Evolutionary conservation across 2,329 filamentous ascomycete species (phyloP).

Genomic region (Fusarium acutatum): DNA sequence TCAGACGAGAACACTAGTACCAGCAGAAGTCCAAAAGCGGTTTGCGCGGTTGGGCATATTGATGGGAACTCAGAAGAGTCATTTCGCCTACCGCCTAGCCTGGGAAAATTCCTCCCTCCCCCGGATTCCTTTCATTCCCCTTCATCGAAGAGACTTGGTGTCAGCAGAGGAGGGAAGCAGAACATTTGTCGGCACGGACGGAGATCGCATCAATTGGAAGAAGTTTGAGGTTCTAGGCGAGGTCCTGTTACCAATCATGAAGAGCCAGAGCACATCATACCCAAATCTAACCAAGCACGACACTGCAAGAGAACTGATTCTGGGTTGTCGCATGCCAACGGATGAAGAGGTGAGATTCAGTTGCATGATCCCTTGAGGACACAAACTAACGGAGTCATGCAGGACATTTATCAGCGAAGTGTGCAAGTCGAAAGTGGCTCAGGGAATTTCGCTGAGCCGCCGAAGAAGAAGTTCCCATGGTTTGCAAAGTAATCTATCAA

Average conservation of each 20-base stretch:
- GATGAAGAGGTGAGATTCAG: slow-evolving; percentile 82
- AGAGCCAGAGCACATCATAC: slow-evolving; percentile 87
- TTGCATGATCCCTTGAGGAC: not conserved
- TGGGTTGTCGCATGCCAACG: slow-evolving; percentile 82
- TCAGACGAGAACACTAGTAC: slow-evolving; percentile 81
- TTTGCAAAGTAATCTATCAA: slow-evolving; percentile 58
- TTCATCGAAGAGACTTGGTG: slow-evolving; percentile 89
- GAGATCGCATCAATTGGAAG: slow-evolving; percentile 90
- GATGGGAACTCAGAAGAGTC: slow-evolving; percentile 91
- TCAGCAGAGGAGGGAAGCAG: slow-evolving; percentile 91
- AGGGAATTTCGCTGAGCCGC: slow-evolving; percentile 55
- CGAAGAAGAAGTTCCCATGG: slow-evolving; percentile 74
- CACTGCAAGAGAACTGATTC: slow-evolving; percentile 74
- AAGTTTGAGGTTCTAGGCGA: slow-evolving; percentile 98
- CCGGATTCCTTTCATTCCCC: slow-evolving; percentile 90
- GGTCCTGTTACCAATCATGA: slow-evolving; percentile 88
- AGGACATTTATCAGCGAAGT: slow-evolving; percentile 73
- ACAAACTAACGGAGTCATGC: slow-evolving; percentile 35
- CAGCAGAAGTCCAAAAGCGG: slow-evolving; percentile 76
- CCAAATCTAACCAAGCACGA: slow-evolving; percentile 75
- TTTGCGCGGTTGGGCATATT: slow-evolving; percentile 89
- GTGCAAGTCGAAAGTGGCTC: slow-evolving; percentile 64
- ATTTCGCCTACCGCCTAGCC: slow-evolving; percentile 94
- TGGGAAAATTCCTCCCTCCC: slow-evolving; percentile 95
- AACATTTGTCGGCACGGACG: slow-evolving; percentile 81